Percentiles rank a stretch among this genome's conserved stretches.
phyloP scores from a whole-genome alignment of 805 yeast genomes.

The Metschnikowia anglica region DNA sequence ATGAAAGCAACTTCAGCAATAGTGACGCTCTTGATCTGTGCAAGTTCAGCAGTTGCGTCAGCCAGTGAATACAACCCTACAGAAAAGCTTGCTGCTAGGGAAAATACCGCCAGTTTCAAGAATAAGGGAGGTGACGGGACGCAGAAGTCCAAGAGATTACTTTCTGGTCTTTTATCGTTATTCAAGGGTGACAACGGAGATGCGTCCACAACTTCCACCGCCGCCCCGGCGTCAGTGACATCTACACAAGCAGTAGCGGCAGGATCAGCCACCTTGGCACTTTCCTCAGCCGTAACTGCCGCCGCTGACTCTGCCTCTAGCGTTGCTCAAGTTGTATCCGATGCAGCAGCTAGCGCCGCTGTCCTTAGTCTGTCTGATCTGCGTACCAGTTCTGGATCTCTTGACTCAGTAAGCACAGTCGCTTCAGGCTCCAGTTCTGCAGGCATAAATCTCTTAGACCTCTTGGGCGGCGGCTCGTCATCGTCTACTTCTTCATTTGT shows the following conservation, averaged over 20 bases:
- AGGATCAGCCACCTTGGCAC: too few relatives aligned
- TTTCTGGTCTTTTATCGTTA: not conserved
- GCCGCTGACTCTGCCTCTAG: too few relatives aligned
- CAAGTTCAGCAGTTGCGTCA: slow-evolving; percentile 4
- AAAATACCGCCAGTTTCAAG: not conserved
- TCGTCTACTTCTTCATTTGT: not conserved
- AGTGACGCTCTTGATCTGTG: slow-evolving; percentile 7
- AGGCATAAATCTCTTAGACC: not conserved
- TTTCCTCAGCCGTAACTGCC: too few relatives aligned
- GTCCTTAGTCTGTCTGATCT: not conserved
- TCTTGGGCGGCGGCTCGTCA: not conserved
- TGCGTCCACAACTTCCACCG: too few relatives aligned
- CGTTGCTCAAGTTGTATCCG: too few relatives aligned
- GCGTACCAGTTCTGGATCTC: not conserved
- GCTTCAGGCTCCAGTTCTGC: slow-evolving; percentile 1
- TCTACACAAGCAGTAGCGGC: too few relatives aligned
- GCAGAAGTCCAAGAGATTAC: slow-evolving; percentile 3
- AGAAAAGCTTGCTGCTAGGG: slow-evolving; percentile 1
- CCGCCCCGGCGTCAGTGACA: too few relatives aligned
- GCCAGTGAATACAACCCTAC: not conserved
- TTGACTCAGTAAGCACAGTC: too few relatives aligned
- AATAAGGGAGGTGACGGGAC: not conserved
- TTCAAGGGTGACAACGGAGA: not conserved
- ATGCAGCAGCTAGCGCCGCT: not conserved
- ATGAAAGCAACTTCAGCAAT: slow-evolving; percentile 11